Evolutionary conservation across 1,284 basidiomycete genomes (phyloP), one percentile per base, ranked within the genome.

Genomic region (Moniliophthora roreri): DNA sequence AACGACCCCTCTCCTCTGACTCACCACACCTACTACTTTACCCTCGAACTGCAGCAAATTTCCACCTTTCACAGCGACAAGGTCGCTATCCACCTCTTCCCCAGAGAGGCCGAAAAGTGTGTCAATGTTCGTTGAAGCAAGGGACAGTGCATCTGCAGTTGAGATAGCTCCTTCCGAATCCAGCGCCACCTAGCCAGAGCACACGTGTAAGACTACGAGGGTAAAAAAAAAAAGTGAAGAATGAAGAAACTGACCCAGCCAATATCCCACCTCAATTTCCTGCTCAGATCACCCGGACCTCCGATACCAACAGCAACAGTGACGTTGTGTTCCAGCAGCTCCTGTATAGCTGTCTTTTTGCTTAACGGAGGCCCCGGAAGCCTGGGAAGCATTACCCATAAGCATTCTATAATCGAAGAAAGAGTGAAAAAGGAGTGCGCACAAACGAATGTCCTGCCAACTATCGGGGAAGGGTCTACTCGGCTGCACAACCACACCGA

Each of bases 121-220:
- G 55, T 87, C 84, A 4, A 91, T 67, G 60, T 85, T 88, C 23
- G 75, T 71, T 10, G 82, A 81, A 9, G 81, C 84, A 34, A 89
- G 70, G 2, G 79, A 79, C 41, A 91, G 65, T 0, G 84, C 83
- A 9, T 83, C 69, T 4, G 73, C 65, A 58, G 78, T 78, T 35
- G 72, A 72, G 23, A 91, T 67, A 0, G 66, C 60, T 1, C 77
- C 81, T 7, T 48, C 6, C 6, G 41, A 52, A 36, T 52, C 50
- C 5, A 52, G 16, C 59, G 54, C 4, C 68, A 67, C 24, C 72
- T 68, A 32, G 35, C 16, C 6, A 13, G 37, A 23, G n/a, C 35
- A 28, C 5, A 35, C 9, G 9, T n/a, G 42, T 20, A 10, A 34
- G 39, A 28, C 13, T 10, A 13, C 11, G 18, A 26, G 13, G 13